phyloP scores from a whole-genome alignment of 2,329 filamentous ascomycete genomes.

The Volutella citrinella region DNA sequence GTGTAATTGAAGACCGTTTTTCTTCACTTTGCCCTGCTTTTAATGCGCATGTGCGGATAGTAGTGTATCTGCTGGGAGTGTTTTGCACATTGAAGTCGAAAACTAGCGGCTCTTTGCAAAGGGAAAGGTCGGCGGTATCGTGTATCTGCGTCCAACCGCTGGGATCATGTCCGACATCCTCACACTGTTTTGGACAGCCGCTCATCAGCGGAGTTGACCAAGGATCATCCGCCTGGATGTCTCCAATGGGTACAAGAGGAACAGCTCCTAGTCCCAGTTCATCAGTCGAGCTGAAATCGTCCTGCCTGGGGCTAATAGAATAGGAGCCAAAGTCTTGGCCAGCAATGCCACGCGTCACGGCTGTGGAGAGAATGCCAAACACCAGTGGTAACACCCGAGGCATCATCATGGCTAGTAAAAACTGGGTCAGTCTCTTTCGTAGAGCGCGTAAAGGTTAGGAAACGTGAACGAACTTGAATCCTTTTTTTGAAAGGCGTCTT shows the following conservation, averaged over 20 bases:
- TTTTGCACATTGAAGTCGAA: conserved; percentile 22
- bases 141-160: conserved; percentile 24
- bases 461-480: too few relatives aligned
- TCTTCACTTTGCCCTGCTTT: too few relatives aligned
- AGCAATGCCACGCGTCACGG: too few relatives aligned
- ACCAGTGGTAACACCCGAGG: too few relatives aligned
- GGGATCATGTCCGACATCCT: conserved; percentile 16
- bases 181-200: conserved; percentile 20
- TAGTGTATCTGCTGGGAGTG: conserved; percentile 20
- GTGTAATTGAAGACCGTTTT: too few relatives aligned
- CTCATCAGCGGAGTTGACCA: conserved; percentile 21
- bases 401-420: too few relatives aligned
- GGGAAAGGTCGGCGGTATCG: conserved; percentile 16
- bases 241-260: conserved; percentile 11
- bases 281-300: background rate
- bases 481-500: too few relatives aligned
- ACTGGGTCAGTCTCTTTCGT: too few relatives aligned
- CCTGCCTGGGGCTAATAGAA: too few relatives aligned
- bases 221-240: conserved; percentile 22
- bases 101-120: conserved; percentile 16
- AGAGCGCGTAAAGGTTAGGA: too few relatives aligned
- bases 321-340: too few relatives aligned
- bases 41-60: conserved; percentile 21
- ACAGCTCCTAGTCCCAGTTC: background rate
- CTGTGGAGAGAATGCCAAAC: too few relatives aligned